Evolutionary conservation across 805 yeast genomes (phyloP), one percentile per base, ranked within the genome.

Genomic region (Schwanniomyces yamadae): DNA sequence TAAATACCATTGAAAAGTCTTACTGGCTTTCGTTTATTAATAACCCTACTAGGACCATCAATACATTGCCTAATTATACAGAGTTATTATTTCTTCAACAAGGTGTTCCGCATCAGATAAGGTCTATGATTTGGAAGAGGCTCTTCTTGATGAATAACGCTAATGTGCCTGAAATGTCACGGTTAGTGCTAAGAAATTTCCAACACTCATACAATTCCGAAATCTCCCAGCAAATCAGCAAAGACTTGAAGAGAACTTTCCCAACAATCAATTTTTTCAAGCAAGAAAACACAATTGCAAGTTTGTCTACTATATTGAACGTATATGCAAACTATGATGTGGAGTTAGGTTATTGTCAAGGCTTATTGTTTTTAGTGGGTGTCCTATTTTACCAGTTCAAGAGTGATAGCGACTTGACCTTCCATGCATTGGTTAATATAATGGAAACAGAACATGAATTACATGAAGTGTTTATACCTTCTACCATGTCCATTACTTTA

Each of bases 281-380:
- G 28, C 55, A 63, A 21, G 60, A 54, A 12, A 58, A 61, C 13
- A 76, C 78, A 15, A 67, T 74, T 35, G 42, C 50, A 7, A 63
- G 65, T 43, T 69, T 80, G 38, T 78, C 77, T 24, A 71, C 72
- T 18, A 71, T 80, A 20, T 61, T 80, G 41, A 76, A 80, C 38
- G 84, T 82, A 1, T 80, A 75, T 47, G 77, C 80, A 32, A 75
- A 78, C 44, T 80, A 77, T 49, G 84, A 80, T 55, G 69, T 71
- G 34, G 82, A 79, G 45, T 73, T 80, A 45, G 86, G 86, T 8
- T 80, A 80, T 49, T 80, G 86, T 52, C 86, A 80, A 53, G 86
- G 86, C 5, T 59, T 80, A 13, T 70, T 81, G 17, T 80, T 80
- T 47, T 59, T 80, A 29, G 83, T 78, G 9, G 84, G 82, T 2